Percentiles rank a stretch among this genome's conserved stretches.
phyloP scores from a whole-genome alignment of 225 moss, liverwort and hornwort genomes.

The Rhytidiadelphus loreus region DNA sequence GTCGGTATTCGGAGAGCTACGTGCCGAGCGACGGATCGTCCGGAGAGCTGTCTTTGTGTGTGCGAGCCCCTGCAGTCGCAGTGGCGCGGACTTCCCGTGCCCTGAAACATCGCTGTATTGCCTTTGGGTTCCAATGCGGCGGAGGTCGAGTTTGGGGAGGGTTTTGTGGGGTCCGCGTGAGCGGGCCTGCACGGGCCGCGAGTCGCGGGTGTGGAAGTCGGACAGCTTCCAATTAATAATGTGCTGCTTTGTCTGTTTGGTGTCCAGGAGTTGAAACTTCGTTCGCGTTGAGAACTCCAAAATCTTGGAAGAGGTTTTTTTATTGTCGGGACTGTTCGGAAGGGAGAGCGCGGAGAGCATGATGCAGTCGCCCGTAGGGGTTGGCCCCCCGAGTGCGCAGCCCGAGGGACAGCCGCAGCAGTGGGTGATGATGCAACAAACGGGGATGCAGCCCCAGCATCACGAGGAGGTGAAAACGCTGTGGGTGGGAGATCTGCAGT shows the following conservation, averaged over 20 bases:
- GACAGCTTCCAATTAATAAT: background rate
- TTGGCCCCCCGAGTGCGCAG: conserved; percentile 72
- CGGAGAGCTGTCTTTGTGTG: background rate
- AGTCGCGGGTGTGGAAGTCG: background rate
- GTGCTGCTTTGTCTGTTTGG: background rate
- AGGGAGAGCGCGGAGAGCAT: conserved; percentile 44
- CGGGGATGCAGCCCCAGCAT: conserved; percentile 78
- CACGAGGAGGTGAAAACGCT: conserved; percentile 98
- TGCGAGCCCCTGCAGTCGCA: background rate
- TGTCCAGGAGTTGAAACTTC: conserved; percentile 7
- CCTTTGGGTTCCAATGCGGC: background rate
- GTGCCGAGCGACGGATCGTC: background rate
- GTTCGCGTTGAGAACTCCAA: background rate
- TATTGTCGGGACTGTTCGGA: conserved; percentile 3
- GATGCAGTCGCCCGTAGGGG: conserved; percentile 99
- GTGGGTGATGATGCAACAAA: conserved; percentile 59
- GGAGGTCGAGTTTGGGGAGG: background rate
- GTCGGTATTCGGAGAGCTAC: background rate
- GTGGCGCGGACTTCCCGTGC: background rate
- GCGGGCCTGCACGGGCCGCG: background rate
- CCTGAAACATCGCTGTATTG: background rate
- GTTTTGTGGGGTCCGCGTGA: background rate
- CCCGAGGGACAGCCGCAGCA: conserved; percentile 86
- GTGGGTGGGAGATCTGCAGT: conserved; percentile 98
- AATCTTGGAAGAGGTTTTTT: background rate